Base-by-base conservation (phyloP, 108 stramenopile genomes). In the Nitzschia palea region DNA sequence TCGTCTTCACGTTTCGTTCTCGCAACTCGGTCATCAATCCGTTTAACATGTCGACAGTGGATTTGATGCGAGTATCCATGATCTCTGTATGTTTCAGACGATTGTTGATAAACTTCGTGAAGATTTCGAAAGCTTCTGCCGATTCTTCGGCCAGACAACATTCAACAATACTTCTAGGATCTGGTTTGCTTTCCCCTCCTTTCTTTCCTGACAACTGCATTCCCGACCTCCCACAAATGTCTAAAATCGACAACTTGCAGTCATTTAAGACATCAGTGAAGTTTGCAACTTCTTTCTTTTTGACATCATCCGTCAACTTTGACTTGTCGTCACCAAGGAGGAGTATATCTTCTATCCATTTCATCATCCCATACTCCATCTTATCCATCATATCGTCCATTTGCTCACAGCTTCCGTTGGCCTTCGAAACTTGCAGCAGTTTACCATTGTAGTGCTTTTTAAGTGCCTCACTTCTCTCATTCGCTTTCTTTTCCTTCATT, bases 361-460 rank as follows among this genome's bases (percentile, higher is more conserved):
- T 62, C 12, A 36, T 48, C 70, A 71, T 57, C 14, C 61, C 68
- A 35, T 43, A 64, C 23, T 80, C 83, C 50, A 79, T 66, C 36
- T 73, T 76, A 40, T 84, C 83, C 75, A 80, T 69, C 37, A 73
- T 61, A 56, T 79, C 83, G 67, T 84, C 83, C 83, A 84, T 84
- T 10, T 56, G 35, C 53, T 84, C 83, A 44, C 83, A 84, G 45
- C 83, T 84, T 63, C 83, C 83, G 53, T 77, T 84, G 2, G 83
- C 83, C 32, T 79, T 71, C 15, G 83, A 76, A 43, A 84, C 83
- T 51, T 83, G 78, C 42, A 84, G 32, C 23, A 80, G 37, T 36
- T 80, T 80, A 8, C 83, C 83, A 25, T 80, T 77, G 69, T 84
- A 84, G 42, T 84, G 83, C 74, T 84, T 84, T 67, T 80, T 84